phyloP scores from a whole-genome alignment of 352 stramenopile species.

The Plasmopara muralis region DNA sequence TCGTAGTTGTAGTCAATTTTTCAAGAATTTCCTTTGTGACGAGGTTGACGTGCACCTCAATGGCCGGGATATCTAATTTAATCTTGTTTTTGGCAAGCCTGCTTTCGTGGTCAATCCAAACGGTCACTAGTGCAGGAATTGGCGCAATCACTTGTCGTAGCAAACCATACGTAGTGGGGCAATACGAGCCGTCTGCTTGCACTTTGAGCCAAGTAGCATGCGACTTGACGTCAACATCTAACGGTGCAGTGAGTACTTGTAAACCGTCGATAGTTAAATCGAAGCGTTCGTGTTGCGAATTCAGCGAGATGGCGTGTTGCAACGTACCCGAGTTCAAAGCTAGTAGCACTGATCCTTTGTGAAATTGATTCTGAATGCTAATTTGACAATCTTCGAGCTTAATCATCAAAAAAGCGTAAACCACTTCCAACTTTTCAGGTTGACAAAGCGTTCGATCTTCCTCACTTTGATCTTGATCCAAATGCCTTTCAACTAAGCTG shows the following conservation, averaged over 20 bases:
- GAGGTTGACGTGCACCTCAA: conserved; percentile 43
- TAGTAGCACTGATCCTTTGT: conserved; percentile 68
- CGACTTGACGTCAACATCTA: conserved; percentile 70
- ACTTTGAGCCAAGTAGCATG: conserved; percentile 59
- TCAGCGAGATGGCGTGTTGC: conserved; percentile 44
- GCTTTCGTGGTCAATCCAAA: conserved; percentile 46
- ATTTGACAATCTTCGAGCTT: conserved; percentile 79
- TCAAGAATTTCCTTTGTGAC: conserved; percentile 62
- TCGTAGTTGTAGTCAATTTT: conserved; percentile 33
- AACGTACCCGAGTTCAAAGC: conserved; percentile 55
- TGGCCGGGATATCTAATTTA: conserved; percentile 47
- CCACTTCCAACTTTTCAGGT: conserved; percentile 13
- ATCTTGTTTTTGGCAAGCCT: conserved; percentile 34
- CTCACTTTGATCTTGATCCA: conserved; percentile 6
- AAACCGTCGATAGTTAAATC: conserved; percentile 56
- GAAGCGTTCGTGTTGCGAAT: conserved; percentile 45
- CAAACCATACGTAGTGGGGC: conserved; percentile 47
- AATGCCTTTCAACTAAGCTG: conserved; percentile 5
- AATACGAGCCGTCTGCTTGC: conserved; percentile 50
- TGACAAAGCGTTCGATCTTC: conserved; percentile 7
- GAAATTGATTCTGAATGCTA: conserved; percentile 52
- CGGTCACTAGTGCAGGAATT: conserved; percentile 45
- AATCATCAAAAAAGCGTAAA: conserved; percentile 56
- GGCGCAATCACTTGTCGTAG: conserved; percentile 61
- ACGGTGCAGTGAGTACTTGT: conserved; percentile 55